These are phyloP conservation scores for Fusarium buxicola DNA, from an alignment of 2,329 filamentous ascomycete genomes.

Conservation along the genomic window DNA sequence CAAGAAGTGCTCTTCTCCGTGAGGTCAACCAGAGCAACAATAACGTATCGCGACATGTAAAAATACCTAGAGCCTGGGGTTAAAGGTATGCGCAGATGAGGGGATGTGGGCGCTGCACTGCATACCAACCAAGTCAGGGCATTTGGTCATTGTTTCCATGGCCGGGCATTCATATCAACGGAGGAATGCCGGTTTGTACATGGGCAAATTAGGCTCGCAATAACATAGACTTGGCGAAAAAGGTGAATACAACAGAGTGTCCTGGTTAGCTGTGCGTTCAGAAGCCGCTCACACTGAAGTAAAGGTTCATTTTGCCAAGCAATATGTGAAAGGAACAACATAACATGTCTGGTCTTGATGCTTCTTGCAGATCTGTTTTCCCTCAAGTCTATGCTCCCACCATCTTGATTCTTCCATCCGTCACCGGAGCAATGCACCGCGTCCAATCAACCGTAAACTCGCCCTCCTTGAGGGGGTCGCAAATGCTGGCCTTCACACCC, in stretches of 20 bases:
- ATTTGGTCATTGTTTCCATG: too few species aligned
- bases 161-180: too few species aligned
- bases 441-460: conserved; percentile 80
- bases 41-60: background rate
- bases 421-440: conserved; percentile 77
- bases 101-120: too few species aligned
- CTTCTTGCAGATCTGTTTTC: conserved; percentile 6
- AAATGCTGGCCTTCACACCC: conserved; percentile 66
- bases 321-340: background rate
- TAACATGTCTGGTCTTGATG: background rate
- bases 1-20: conserved; percentile 33
- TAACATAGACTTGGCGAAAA: background rate
- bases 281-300: too few species aligned
- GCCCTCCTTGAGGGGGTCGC: conserved; percentile 67
- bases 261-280: too few species aligned
- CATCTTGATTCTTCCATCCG: conserved; percentile 80
- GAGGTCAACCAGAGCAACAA: conserved; percentile 1
- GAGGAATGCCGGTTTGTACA: background rate
- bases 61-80: background rate
- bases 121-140: too few species aligned
- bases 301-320: too few species aligned
- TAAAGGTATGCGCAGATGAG: too few species aligned
- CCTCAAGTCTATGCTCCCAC: conserved; percentile 43
- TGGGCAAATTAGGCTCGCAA: background rate
- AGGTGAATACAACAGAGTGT: too few species aligned